Evolutionary conservation across 306 rosid species (phyloP).

Genomic region (Alnus rubra): DNA sequence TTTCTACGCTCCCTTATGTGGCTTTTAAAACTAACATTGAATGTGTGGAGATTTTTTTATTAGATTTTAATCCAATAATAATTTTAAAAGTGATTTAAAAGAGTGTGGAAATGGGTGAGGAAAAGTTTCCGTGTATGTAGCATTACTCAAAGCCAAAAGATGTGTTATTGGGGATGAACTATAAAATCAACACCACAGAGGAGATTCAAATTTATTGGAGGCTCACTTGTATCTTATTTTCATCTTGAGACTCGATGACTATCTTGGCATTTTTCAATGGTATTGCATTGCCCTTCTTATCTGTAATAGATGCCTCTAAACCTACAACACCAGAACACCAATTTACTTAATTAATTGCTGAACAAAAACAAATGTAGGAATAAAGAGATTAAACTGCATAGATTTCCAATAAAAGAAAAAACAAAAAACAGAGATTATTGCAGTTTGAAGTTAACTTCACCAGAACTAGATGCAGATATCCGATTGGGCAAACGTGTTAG

Average conservation of each 20-base stretch:
- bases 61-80: no score
- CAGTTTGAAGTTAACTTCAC: conserved; percentile 21
- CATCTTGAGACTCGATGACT: conserved; percentile 57
- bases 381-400: background rate
- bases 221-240: conserved; percentile 65
- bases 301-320: conserved; percentile 69
- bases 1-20: no score
- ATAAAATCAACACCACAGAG: background rate
- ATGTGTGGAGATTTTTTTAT: no score
- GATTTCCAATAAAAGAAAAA: background rate
- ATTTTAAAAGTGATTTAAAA: no score
- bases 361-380: background rate
- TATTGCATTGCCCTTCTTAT: conserved; percentile 37
- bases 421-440: background rate
- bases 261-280: conserved; percentile 48
- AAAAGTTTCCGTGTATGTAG: no score
- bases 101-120: no score
- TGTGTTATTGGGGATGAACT: background rate
- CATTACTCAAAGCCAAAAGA: conserved; percentile 4
- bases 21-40: no score
- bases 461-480: conserved; percentile 43
- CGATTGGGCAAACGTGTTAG: conserved; percentile 17
- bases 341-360: conserved; percentile 3
- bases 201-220: background rate
- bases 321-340: conserved; percentile 45